Evolutionary conservation across 768 basidiomycete species (phyloP), one percentile per base, ranked within the genome.

Genomic region (Nidularia sp.): DNA sequence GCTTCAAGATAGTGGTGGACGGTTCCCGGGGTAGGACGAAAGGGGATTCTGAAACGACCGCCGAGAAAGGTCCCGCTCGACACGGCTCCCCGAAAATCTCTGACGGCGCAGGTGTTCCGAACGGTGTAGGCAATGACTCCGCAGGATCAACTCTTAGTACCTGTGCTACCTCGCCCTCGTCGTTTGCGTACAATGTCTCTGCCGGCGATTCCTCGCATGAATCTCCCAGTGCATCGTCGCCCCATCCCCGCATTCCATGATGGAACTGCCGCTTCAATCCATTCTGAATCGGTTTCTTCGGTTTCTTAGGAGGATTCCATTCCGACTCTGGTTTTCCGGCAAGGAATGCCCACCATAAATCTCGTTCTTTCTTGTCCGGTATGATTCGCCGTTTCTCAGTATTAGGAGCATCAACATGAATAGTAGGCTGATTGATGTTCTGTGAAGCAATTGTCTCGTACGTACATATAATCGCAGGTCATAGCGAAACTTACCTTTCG

Each of bases 271-370:
- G 54, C 48, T 55, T 53, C 41, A 49, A 51, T 44, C 57, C 56
- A 5, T 59, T 59, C 49, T 48, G 58, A 50, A 31, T 64, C 60
- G 6, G 53, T 51, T 34, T 68, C 56, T 69, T 77, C 25, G 67
- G 53, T 53, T 65, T 70, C 62, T 78, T 81, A 8, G 77, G 72
- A 18, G 78, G 74, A 60, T 77, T 78, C 89, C 89, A 91, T 41
- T 79, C 81, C 33, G 76, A 73, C 60, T 82, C 79, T n/a, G 87
- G 83, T 56, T 73, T 72, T 34, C 89, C 90, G 44, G 80, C 71
- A 4, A 93, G 67, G 57, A 84, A 93, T 12, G 78, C 76, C 90
- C 90, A 92, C 90, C 90, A 93, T 13, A 73, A 66, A 55, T 89
- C 86, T 51, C 90, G 76, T 53, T 88, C 83, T 61, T 79, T 84